Evolutionary conservation across 2,329 filamentous ascomycete genomes (phyloP).

Genomic region (Sarocladium brachiariae): DNA sequence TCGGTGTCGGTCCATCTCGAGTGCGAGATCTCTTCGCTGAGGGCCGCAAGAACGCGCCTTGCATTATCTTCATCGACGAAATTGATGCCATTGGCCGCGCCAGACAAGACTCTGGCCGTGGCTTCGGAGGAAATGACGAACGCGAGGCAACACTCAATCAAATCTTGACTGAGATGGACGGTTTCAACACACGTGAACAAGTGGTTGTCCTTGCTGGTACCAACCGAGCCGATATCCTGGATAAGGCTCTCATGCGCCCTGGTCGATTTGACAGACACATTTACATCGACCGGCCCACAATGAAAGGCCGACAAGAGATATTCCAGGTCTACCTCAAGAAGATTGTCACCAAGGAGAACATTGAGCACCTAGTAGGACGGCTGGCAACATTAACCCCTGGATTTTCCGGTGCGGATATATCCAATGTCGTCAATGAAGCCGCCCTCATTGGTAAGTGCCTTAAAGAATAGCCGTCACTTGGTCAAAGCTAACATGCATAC

Average conservation of each 20-base stretch:
- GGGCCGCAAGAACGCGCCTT: conserved; percentile 91
- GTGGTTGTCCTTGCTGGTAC: conserved; percentile 96
- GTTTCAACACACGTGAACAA: conserved; percentile 94
- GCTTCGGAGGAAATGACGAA: conserved; percentile 88
- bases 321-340: conserved; percentile 92
- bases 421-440: conserved; percentile 97
- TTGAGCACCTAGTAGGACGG: conserved; percentile 80
- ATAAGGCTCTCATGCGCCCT: conserved; percentile 92
- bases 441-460: conserved; percentile 78
- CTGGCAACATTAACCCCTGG: conserved; percentile 89
- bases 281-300: conserved; percentile 87
- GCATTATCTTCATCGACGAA: conserved; percentile 99
- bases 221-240: conserved; percentile 88
- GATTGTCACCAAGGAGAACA: conserved; percentile 86
- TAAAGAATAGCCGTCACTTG: not conserved
- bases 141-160: conserved; percentile 96
- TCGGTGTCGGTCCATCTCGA: conserved; percentile 92
- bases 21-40: conserved; percentile 93
- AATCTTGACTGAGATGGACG: conserved; percentile 98
- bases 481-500: conserved; percentile 16
- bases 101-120: conserved; percentile 64
- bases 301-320: conserved; percentile 94
- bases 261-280: conserved; percentile 98
- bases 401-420: conserved; percentile 96
- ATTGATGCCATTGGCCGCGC: conserved; percentile 97